These are phyloP conservation scores for Suillus bovinus DNA, from an alignment of 768 basidiomycete genomes.

Conservation along the genomic window DNA sequence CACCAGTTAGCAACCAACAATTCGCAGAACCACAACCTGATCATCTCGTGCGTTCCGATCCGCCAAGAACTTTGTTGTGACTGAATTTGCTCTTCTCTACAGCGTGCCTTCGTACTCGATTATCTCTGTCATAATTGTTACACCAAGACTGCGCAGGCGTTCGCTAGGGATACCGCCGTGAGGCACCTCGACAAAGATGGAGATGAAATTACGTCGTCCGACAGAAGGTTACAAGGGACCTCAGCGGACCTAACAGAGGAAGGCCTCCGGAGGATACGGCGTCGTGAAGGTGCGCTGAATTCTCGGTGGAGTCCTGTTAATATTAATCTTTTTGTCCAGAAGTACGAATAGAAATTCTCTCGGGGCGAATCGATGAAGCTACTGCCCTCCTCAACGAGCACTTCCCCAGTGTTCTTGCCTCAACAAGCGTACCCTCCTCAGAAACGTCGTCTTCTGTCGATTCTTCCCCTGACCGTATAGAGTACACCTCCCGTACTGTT, in stretches of 20 bases:
- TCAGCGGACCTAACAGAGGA: conserved; percentile 36
- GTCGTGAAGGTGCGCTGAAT: conserved; percentile 51
- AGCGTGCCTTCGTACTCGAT: conserved; percentile 73
- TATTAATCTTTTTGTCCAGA: conserved; percentile 42
- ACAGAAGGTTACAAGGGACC: conserved; percentile 20
- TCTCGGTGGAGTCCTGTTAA: neutral
- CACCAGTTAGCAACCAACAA: conserved; percentile 19
- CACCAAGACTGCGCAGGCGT: conserved; percentile 67
- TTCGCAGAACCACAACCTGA: conserved; percentile 40
- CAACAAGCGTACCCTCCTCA: conserved; percentile 15
- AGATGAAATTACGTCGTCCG: conserved; percentile 51
- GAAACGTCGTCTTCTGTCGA: conserved; percentile 21
- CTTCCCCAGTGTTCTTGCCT: conserved; percentile 70
- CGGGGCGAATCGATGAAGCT: conserved; percentile 75
- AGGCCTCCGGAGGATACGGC: conserved; percentile 45
- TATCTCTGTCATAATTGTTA: conserved; percentile 78
- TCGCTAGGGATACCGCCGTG: conserved; percentile 61
- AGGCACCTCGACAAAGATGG: conserved; percentile 69
- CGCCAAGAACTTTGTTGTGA: conserved; percentile 1
- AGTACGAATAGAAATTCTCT: conserved; percentile 67
- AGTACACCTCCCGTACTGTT: conserved; percentile 61
- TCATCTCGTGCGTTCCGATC: conserved; percentile 41
- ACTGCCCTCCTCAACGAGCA: conserved; percentile 62
- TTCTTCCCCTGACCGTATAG: conserved; percentile 35
- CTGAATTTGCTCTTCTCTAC: conserved; percentile 5